Conservation (phyloP, 148 eudicot species). For the Amaranthus palmeri region DNA sequence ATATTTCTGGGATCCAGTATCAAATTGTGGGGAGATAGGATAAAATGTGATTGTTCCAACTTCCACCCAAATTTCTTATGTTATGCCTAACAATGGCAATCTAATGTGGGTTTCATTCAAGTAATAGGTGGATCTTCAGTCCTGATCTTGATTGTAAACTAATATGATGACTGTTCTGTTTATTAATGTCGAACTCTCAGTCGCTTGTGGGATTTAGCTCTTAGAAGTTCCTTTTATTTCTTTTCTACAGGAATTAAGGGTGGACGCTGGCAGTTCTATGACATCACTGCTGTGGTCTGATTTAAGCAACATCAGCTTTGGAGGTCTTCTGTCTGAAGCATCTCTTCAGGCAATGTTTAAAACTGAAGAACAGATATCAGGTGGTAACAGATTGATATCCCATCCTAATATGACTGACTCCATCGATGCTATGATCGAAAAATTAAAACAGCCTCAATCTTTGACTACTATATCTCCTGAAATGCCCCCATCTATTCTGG, state of each 20-base stretch:
- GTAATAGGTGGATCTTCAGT: not conserved
- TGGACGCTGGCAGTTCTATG: conserved; percentile 21
- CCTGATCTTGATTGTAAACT: not conserved
- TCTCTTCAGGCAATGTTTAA: conserved; percentile 47
- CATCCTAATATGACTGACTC: conserved; percentile 42
- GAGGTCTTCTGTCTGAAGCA: conserved; percentile 71
- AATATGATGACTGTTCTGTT: not conserved
- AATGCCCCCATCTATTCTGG: conserved; percentile 31
- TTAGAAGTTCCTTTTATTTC: not conserved
- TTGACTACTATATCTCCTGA: conserved; percentile 25
- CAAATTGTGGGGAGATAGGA: not conserved
- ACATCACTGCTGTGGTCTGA: conserved; percentile 52
- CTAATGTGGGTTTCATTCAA: not conserved
- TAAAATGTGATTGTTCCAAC: not conserved
- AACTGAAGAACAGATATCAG: conserved; percentile 16
- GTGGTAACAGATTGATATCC: conserved; percentile 29
- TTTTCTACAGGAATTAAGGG: conserved; percentile 40
- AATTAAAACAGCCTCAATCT: conserved; percentile 30
- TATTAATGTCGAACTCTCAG: not conserved
- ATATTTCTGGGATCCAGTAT: not conserved
- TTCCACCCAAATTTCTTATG: not conserved
- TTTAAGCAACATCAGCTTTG: conserved; percentile 58
- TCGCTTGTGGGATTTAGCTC: not conserved
- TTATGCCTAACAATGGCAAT: not conserved
- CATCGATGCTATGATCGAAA: conserved; percentile 41